Evolutionary conservation across 2,329 filamentous ascomycete genomes (phyloP).

Genomic region (Aspergillus fischeri): DNA sequence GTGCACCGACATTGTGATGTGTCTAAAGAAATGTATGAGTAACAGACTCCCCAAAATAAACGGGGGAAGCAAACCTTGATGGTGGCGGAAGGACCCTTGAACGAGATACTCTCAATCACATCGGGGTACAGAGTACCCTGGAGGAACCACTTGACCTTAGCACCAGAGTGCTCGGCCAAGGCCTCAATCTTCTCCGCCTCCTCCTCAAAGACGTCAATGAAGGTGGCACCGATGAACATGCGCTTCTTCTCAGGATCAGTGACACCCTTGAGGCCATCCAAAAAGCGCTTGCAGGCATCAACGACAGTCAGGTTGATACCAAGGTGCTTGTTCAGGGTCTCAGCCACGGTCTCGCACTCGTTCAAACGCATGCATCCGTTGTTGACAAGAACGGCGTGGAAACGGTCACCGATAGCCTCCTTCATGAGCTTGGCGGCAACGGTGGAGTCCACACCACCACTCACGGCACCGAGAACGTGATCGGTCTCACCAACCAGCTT

Average conservation of each 20-base stretch:
- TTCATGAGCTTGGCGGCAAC: conserved; percentile 83
- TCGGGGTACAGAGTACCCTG: conserved; percentile 82
- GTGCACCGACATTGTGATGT: conserved; percentile 49
- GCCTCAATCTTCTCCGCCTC: conserved; percentile 72
- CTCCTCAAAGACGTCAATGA: conserved; percentile 79
- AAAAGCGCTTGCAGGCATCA: conserved; percentile 72
- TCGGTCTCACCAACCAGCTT: conserved; percentile 74
- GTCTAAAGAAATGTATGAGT: conserved; percentile 35
- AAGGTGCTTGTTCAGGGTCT: conserved; percentile 71
- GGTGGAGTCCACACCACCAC: conserved; percentile 83
- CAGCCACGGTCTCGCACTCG: conserved; percentile 76
- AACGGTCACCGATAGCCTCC: conserved; percentile 78
- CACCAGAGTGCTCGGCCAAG: conserved; percentile 62
- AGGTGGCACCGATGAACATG: conserved; percentile 80
- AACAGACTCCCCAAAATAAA: background rate
- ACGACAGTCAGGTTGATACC: conserved; percentile 89
- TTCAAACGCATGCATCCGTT: conserved; percentile 82
- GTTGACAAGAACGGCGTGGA: conserved; percentile 80
- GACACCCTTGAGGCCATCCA: conserved; percentile 71
- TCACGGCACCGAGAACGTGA: conserved; percentile 77
- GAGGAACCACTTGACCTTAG: conserved; percentile 78
- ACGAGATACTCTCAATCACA: conserved; percentile 67
- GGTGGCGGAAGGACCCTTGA: conserved; percentile 66
- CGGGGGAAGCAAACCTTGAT: conserved; percentile 49
- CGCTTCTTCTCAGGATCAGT: conserved; percentile 80